These are phyloP conservation scores for Suhomyces choctaworum DNA, from an alignment of 1,139 yeast species.

Conservation along the genomic window DNA sequence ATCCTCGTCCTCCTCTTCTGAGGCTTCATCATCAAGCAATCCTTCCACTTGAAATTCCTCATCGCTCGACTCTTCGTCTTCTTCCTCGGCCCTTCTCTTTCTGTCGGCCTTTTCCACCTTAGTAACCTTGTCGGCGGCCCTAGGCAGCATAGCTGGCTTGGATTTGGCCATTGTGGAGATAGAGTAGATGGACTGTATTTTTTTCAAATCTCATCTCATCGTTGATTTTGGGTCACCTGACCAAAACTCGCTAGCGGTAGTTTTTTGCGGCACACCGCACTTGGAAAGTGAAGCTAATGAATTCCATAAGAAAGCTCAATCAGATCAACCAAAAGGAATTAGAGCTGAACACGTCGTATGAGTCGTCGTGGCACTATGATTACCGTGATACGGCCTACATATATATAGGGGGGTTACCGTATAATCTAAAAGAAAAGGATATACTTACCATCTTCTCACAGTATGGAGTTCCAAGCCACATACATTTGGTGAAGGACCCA, in stretches of 20 bases:
- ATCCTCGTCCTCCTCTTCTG: constrained; percentile 19
- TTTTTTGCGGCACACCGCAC: not conserved
- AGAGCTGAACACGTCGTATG: constrained; percentile 53
- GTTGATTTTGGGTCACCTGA: constrained; percentile 4
- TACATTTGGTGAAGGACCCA: constrained; percentile 69
- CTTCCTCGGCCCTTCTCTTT: constrained; percentile 22
- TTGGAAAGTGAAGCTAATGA: constrained; percentile 40
- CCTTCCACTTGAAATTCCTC: constrained; percentile 34
- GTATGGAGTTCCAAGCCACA: constrained; percentile 82
- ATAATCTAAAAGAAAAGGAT: constrained; percentile 69
- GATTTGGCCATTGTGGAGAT: constrained; percentile 10
- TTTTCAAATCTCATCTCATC: constrained; percentile 13
- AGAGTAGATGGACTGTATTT: constrained; percentile 1
- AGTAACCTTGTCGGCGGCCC: constrained; percentile 5
- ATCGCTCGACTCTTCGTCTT: constrained; percentile 21
- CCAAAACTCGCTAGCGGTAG: not conserved
- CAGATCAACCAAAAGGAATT: constrained; percentile 70
- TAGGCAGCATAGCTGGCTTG: constrained; percentile 8
- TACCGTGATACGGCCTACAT: constrained; percentile 63
- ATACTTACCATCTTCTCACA: constrained; percentile 80
- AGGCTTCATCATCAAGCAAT: constrained; percentile 25
- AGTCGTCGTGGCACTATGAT: constrained; percentile 89
- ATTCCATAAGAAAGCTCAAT: constrained; percentile 51
- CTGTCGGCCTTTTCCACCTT: constrained; percentile 13
- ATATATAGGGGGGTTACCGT: constrained; percentile 71